Base-by-base conservation (phyloP, 768 basidiomycete genomes). In the Termitomyces titanicus region DNA sequence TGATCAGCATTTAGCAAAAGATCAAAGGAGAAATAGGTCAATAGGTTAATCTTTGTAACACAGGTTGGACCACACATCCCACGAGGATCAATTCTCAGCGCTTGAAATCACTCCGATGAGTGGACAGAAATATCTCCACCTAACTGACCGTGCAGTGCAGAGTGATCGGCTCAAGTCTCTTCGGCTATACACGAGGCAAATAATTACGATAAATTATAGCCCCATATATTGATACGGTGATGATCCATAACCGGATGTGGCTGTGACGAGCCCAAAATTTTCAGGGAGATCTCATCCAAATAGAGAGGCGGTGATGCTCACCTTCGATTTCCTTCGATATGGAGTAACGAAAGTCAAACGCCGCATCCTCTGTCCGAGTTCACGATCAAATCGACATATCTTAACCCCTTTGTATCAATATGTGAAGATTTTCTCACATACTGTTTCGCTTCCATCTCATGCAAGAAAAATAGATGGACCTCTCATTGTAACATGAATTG, bases 331-430 rank as follows among this genome's bases (percentile, higher is more conserved):
- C 22, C 25, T 39, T 61, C 39, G 47, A 49, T 25, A 54, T 56
- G 51, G 57, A 63, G 61, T 61, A 64, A 70, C 54, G 49, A 70
- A n/a, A 70, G 69, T 56, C 59, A 69, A 72, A 71, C 70, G 72
- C 69, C 72, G 64, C 71, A 68, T 54, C 17, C 51, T 33, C 33
- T 24, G 33, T 51, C 44, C 35, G 25, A 45, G 46, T 54, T 43
- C 54, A 53, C 43, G 56, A 60, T 57, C 56, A 59, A 51, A 40
- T 46, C 38, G 43, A 46, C 35, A 47, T 27, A 17, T 27, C 18
- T 47, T 49, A 53, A 34, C 56, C 54, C 50, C 43, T 50, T 54
- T 51, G 40, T 46, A n/a, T n/a, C n/a, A n/a, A n/a, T n/a, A 47
- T 15, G n/a, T 22, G 27, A 39, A n/a, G 9, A 50, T 31, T 17